Evolutionary conservation across 495 filamentous ascomycete species (phyloP).

Genomic region (Penicillium pulvis): DNA sequence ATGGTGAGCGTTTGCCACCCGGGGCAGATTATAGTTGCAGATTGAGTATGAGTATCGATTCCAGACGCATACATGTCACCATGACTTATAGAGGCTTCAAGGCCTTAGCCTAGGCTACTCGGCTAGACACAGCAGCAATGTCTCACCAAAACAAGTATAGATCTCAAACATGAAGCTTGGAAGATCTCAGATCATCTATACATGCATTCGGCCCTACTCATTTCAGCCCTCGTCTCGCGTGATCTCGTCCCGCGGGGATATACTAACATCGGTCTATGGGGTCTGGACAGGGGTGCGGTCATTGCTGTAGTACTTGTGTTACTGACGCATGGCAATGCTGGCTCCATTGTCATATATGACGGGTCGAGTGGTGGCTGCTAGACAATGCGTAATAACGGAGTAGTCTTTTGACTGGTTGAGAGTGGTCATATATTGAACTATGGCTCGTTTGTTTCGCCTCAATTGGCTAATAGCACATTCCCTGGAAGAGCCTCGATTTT

Average conservation of each 20-base stretch:
- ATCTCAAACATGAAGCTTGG: neutral
- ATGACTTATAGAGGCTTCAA: neutral
- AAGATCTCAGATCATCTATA: neutral
- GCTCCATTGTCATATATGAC: neutral
- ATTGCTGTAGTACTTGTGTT: neutral
- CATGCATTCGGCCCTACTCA: neutral
- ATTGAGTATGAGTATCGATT: too few species aligned
- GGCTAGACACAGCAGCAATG: neutral
- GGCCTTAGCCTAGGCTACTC: neutral
- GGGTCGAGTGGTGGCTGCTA: neutral
- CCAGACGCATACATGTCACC: neutral
- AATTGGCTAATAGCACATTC: neutral
- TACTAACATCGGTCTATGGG: neutral
- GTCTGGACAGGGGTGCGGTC: neutral
- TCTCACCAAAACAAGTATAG: neutral
- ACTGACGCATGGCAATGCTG: neutral
- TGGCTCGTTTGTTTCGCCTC: neutral
- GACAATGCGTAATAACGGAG: neutral
- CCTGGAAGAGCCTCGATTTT: conserved; percentile 1
- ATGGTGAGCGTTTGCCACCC: neutral
- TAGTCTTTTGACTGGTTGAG: neutral
- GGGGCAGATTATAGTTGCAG: too few species aligned
- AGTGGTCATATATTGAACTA: neutral
- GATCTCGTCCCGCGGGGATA: neutral
- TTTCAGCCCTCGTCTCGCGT: neutral